Evolutionary conservation across 495 filamentous ascomycete genomes (phyloP).

Genomic region (Letharia columbiana): DNA sequence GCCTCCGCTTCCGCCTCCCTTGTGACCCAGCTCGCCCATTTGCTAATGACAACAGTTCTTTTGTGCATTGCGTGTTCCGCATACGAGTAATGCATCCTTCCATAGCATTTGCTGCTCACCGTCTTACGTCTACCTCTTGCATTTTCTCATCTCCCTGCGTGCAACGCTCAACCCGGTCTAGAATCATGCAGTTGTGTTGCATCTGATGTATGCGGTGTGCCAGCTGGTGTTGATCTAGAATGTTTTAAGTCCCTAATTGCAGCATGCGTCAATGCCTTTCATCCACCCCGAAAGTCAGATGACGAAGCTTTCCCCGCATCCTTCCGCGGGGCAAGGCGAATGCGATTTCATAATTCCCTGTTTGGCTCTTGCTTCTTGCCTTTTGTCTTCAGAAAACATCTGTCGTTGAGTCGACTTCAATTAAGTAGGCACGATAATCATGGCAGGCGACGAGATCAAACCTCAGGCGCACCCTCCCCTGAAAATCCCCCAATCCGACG

Average conservation of each 20-base stretch:
- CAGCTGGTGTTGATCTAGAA: neutral
- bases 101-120: neutral
- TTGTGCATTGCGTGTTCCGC: neutral
- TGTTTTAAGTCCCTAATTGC: neutral
- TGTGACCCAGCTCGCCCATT: neutral
- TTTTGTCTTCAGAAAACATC: neutral
- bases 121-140: neutral
- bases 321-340: neutral
- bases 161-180: neutral
- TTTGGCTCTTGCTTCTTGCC: neutral
- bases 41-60: neutral
- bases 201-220: neutral
- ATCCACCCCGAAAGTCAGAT: neutral
- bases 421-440: slow-evolving; percentile 1
- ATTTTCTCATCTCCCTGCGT: neutral
- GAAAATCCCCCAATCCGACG: slow-evolving; percentile 20
- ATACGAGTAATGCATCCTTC: neutral
- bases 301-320: neutral
- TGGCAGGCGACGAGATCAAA: slow-evolving; percentile 22
- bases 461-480: slow-evolving; percentile 18
- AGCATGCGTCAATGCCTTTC: neutral
- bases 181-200: neutral
- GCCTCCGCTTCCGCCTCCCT: neutral
- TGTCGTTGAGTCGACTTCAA: neutral
- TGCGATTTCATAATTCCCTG: neutral